Conservation (phyloP, 1,139 yeast genomes). For the Saccharomycopsis phalli region DNA sequence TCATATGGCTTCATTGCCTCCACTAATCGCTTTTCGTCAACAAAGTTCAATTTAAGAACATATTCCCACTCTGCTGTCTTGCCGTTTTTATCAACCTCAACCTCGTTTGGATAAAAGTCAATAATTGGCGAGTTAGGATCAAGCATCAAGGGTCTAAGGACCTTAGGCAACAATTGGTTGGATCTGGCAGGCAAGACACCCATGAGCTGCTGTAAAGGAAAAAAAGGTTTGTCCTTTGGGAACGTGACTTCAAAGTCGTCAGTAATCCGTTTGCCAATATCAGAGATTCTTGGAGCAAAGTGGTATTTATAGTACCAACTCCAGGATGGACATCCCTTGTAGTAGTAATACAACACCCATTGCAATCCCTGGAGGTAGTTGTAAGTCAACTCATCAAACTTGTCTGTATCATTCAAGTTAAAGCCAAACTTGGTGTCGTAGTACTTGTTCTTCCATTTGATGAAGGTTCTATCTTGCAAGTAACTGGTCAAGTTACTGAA, state of each 20-base stretch:
- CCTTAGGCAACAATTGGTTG: slow-evolving; percentile 64
- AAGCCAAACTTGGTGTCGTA: slow-evolving; percentile 73
- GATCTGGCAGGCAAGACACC: slow-evolving; percentile 96
- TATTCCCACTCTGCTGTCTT: slow-evolving; percentile 98
- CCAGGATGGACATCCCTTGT: slow-evolving; percentile 89
- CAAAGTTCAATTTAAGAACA: slow-evolving; percentile 89
- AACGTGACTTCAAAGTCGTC: slow-evolving; percentile 47
- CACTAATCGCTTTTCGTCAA: slow-evolving; percentile 69
- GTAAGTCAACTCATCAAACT: slow-evolving; percentile 55
- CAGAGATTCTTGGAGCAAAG: slow-evolving; percentile 90
- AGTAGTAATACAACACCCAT: slow-evolving; percentile 90
- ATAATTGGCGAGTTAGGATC: slow-evolving; percentile 80
- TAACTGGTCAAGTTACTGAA: slow-evolving; percentile 45
- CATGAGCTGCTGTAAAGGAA: slow-evolving; percentile 95
- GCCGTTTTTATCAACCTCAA: slow-evolving; percentile 86
- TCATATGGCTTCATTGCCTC: slow-evolving; percentile 65
- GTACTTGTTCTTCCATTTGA: slow-evolving; percentile 74
- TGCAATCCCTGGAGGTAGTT: slow-evolving; percentile 90
- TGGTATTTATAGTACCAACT: slow-evolving; percentile 87
- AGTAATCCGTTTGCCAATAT: slow-evolving; percentile 56
- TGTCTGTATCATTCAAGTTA: slow-evolving; percentile 45
- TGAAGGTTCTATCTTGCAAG: slow-evolving; percentile 64
- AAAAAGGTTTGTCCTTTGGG: slow-evolving; percentile 69
- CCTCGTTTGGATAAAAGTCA: slow-evolving; percentile 86
- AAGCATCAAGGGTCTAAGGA: slow-evolving; percentile 78